Evolutionary conservation across 495 filamentous ascomycete genomes (phyloP), one percentile per base, ranked within the genome.

Genomic region (Emericellopsis terricola): DNA sequence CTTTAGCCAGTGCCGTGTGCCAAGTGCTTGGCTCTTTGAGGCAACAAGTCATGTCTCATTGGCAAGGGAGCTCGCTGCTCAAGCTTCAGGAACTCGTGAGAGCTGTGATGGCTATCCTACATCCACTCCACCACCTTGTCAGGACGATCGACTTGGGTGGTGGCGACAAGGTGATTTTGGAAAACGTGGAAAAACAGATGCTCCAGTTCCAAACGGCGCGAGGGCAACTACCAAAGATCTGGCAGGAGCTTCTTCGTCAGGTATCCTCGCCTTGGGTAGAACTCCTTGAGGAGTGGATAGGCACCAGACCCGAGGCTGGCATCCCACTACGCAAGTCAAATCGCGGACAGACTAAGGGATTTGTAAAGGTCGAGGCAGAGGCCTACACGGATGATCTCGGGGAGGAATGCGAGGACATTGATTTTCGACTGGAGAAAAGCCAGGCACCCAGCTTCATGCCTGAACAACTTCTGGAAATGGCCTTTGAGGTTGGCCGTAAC

Each of bases 401-500:
- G 1, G 49, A 58, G 16, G 62, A 76, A 37, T 39, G 53, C 17
- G 53, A 63, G 33, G 56, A 62, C 17, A 46, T 59, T 2, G 75
- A 78, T 29, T 82, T 69, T 38, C 57, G 60, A 16, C 68, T 79
- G 38, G 62, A 73, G 31, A 57, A 64, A 33, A 56, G 63, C 8
- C 65, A 64, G 39, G 65, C 81, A 49, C 82, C 78, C 8, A 69
- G 59, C 0, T 81, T 81, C 38, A 60, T 87, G 8, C 64, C 70
- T 0, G 44, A 51, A 19, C 80, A 83, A 15, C 63, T 76, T 41
- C 72, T 73, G 8, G 56, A 67, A 18, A 50, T 62, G 10, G 68
- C 85, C 11, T 85, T 80, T 35, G 84, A 96, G 45, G 78, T 69
- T 13, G 84, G 81, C 1, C 67, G 71, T 40, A 85, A 76, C 42